These are phyloP conservation scores for Backusella tarrabulga DNA, from an alignment of 192 early-diverging fungal genomes.

Conservation along the genomic window DNA sequence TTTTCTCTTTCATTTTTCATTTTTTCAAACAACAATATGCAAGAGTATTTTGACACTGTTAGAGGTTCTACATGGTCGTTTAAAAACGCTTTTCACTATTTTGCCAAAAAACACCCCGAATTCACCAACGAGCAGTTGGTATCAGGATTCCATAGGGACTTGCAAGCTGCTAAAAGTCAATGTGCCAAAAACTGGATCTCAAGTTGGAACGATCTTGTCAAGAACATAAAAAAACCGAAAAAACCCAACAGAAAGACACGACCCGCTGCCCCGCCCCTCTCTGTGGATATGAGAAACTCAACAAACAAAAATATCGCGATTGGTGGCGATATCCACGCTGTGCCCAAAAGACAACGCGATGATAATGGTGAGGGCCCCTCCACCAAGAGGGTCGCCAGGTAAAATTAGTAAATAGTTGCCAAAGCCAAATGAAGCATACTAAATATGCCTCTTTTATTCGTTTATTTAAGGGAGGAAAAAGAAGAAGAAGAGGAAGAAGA, in stretches of 20 bases:
- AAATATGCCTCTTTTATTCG: slow-evolving; percentile 1
- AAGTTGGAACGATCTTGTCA: not conserved
- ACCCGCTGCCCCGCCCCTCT: not conserved
- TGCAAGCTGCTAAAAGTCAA: not conserved
- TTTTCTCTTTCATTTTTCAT: not conserved
- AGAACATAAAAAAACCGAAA: not conserved
- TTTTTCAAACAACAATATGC: not conserved
- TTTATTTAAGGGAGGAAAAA: slow-evolving; percentile 1
- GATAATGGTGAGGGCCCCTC: slow-evolving; percentile 1
- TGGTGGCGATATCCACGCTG: not conserved
- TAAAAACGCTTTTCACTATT: slow-evolving; percentile 1
- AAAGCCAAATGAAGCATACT: not conserved
- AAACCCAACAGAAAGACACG: not conserved
- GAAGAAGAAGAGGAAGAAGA: not conserved
- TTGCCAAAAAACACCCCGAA: not conserved
- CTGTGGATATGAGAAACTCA: slow-evolving; percentile 1
- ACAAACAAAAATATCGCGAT: not conserved
- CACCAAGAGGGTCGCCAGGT: not conserved
- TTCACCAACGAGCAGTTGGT: not conserved
- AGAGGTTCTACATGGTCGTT: not conserved
- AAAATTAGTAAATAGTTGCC: not conserved
- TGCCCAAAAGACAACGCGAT: not conserved
- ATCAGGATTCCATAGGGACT: not conserved
- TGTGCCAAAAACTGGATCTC: not conserved
- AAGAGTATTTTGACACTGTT: not conserved